Base-by-base conservation (phyloP, 2,329 filamentous ascomycete genomes). In the Ceratocystis ficicola region DNA sequence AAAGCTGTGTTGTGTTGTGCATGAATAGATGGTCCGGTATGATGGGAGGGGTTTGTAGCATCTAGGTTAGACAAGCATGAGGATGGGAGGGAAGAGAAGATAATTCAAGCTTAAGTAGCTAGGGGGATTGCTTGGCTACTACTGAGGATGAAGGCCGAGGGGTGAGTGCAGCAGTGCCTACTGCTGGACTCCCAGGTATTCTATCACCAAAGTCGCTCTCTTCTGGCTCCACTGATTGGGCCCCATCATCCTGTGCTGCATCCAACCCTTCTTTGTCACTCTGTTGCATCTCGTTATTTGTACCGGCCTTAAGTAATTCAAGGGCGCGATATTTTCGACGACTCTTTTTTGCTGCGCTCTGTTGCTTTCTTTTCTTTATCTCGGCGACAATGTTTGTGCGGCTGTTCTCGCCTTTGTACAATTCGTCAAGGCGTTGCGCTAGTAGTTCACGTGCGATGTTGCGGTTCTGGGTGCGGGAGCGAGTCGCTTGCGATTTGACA, bases 401-500 rank as follows among this genome's bases (percentile, higher is more conserved):
- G 72, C 86, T 89, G 69, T 85, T 77, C 25, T 85, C 81, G 1
- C 93, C 93, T 70, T 90, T 86, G 70, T 83, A 78, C 44, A 87
- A 71, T 70, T 88, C 81, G 74, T 99, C 94, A 41, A 87, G 77
- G 71, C 82, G 84, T 70, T 89, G 85, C 28, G 88, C 89, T 36
- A 96, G 80, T 52, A 95, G 78, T 70, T 85, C 80, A 50, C 92
- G 83, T 12, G 94, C 94, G 69, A 90, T 87, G 74, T 88, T 92
- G 69, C 92, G 84, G 74, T 99, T 99, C 76, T 95, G 89, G 66
- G 83, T 83, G 20, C 90, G 85, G 1, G 89, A 95, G 61, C 94
- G 86, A 7, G 94, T 97, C 22, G 87, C 90, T 76, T 99, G 94
- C 66, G 85, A 93, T 77, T 99, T 99, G 69, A 99, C 84, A 15